phyloP scores from a whole-genome alignment of 2,329 filamentous ascomycete genomes.

The Grosmannia serpens region DNA sequence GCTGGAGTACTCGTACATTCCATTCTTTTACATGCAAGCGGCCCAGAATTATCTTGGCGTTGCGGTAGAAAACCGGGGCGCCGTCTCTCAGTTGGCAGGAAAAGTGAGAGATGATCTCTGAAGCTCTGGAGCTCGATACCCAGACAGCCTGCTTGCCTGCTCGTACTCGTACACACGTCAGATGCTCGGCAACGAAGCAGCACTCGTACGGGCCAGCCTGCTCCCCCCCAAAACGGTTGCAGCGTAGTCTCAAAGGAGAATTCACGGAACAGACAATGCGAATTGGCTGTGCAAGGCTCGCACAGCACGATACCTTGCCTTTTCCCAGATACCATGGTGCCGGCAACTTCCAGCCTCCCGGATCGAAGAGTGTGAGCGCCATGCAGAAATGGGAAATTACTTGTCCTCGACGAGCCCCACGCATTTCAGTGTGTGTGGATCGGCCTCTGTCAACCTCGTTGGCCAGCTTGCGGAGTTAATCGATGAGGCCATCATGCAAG shows the following conservation, averaged over 20 bases:
- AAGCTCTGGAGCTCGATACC: not conserved
- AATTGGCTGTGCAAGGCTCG: not conserved
- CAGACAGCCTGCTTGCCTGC: not conserved
- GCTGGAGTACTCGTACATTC: not conserved
- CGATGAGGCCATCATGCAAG: not conserved
- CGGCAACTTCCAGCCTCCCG: not conserved
- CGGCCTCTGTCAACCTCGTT: not conserved
- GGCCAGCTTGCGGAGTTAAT: not conserved
- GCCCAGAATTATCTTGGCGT: not conserved
- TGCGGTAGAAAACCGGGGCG: not conserved
- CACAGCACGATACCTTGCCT: not conserved
- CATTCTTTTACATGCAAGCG: not conserved
- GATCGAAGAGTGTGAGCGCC: not conserved
- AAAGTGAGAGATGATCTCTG: not conserved
- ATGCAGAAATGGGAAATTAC: conserved; percentile 1
- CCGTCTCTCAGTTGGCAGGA: not conserved
- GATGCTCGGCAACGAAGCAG: not conserved
- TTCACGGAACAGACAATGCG: not conserved
- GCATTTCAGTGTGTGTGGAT: not conserved
- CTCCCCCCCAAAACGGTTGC: not conserved
- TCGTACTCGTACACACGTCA: not conserved
- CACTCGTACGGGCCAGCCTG: not conserved
- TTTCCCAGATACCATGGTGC: not conserved
- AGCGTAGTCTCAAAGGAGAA: not conserved
- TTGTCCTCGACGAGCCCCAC: not conserved